phyloP scores from a whole-genome alignment of 1,284 basidiomycete genomes.

The Austroboletus niveus region DNA sequence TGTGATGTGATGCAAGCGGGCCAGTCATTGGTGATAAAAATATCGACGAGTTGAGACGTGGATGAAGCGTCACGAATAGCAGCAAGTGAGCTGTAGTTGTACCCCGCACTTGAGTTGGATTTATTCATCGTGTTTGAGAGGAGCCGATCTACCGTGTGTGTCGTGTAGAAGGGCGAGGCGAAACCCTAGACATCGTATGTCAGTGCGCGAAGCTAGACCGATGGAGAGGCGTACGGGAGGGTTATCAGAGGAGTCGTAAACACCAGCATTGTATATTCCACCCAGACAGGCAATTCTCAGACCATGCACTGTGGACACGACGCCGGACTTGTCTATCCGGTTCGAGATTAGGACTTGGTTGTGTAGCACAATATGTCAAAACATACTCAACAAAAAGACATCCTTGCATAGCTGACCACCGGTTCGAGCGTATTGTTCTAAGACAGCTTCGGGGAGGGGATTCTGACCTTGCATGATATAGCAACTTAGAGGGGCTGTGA shows the following conservation, averaged over 20 bases:
- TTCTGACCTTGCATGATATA: constrained; percentile 89
- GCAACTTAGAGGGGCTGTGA: constrained; percentile 79
- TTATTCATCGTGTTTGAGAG: constrained; percentile 63
- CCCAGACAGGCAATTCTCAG: constrained; percentile 85
- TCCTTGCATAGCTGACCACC: constrained; percentile 80
- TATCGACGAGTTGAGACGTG: constrained; percentile 71
- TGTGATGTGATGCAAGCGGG: constrained; percentile 69
- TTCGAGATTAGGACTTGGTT: not conserved
- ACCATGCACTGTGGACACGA: constrained; percentile 80
- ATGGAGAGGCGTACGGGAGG: constrained; percentile 47
- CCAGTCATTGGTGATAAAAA: constrained; percentile 81
- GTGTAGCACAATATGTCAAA: not conserved
- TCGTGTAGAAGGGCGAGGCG: constrained; percentile 67
- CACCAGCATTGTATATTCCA: constrained; percentile 66
- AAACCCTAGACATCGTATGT: constrained; percentile 50
- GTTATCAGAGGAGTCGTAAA: constrained; percentile 56
- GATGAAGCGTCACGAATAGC: constrained; percentile 60
- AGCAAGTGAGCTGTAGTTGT: constrained; percentile 64
- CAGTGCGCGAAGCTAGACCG: not conserved
- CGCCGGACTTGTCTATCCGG: constrained; percentile 72
- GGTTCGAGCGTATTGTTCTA: constrained; percentile 71
- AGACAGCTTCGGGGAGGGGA: constrained; percentile 68
- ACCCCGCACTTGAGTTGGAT: constrained; percentile 34
- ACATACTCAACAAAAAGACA: constrained; percentile 81
- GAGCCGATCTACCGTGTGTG: constrained; percentile 69